Conservation (phyloP, 1,284 basidiomycete species). For the Ceratobasidium papillatum region DNA sequence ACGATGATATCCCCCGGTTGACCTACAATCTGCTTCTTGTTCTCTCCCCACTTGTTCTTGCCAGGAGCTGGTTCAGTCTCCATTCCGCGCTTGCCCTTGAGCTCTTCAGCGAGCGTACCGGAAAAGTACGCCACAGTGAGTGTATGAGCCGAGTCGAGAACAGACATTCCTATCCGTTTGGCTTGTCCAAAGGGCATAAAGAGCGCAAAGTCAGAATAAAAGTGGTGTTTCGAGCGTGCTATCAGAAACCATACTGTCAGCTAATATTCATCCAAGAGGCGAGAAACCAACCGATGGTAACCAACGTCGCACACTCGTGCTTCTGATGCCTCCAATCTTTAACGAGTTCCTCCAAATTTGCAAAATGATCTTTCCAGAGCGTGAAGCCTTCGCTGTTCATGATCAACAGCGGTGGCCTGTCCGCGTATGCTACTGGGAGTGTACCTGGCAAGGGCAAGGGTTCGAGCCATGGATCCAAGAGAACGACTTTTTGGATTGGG, state of each 20-base stretch:
- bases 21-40: slow-evolving; percentile 35
- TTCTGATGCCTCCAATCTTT: slow-evolving; percentile 56
- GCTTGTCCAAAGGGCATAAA: slow-evolving; percentile 33
- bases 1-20: slow-evolving; percentile 41
- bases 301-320: slow-evolving; percentile 34
- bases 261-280: background rate
- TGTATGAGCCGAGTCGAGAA: slow-evolving; percentile 37
- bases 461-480: slow-evolving; percentile 82
- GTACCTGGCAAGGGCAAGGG: slow-evolving; percentile 69
- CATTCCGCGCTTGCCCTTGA: slow-evolving; percentile 40
- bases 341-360: slow-evolving; percentile 62
- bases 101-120: slow-evolving; percentile 30
- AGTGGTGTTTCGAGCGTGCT: slow-evolving; percentile 42
- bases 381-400: slow-evolving; percentile 80
- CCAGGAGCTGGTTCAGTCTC: slow-evolving; percentile 29
- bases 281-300: slow-evolving; percentile 43
- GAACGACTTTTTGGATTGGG: slow-evolving; percentile 63
- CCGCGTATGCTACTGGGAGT: slow-evolving; percentile 45
- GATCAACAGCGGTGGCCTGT: slow-evolving; percentile 59
- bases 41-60: slow-evolving; percentile 29
- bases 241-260: background rate
- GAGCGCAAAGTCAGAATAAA: slow-evolving; percentile 43
- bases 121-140: slow-evolving; percentile 39
- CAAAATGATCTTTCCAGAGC: slow-evolving; percentile 75
- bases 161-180: background rate